Evolutionary conservation across 2,329 filamentous ascomycete genomes (phyloP).

Genomic region (Aspergillus latus): DNA sequence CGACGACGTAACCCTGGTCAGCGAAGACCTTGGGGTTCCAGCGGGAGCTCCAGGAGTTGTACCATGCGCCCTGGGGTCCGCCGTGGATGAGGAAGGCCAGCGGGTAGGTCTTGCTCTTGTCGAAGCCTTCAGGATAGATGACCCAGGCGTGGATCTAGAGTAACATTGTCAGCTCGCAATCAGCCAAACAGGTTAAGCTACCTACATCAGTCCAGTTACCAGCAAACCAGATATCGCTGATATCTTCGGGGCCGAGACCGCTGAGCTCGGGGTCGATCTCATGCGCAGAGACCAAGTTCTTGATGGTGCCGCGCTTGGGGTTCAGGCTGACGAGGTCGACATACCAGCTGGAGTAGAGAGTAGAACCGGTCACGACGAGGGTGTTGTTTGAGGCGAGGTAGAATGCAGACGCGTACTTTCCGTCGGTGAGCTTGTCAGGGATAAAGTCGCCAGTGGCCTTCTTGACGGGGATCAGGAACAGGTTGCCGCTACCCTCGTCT

Average conservation of each 20-base stretch:
- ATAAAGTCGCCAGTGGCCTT: slow-evolving; percentile 33
- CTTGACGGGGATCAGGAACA: slow-evolving; percentile 37
- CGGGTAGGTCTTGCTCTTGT: slow-evolving; percentile 71
- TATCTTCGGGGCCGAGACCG: slow-evolving; percentile 34
- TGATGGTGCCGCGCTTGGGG: slow-evolving; percentile 22
- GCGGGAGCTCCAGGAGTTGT: slow-evolving; percentile 72
- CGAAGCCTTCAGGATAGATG: slow-evolving; percentile 57
- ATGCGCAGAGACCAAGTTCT: slow-evolving; percentile 38
- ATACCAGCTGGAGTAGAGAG: slow-evolving; percentile 39
- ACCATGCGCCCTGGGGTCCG: slow-evolving; percentile 76
- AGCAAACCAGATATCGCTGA: slow-evolving; percentile 40
- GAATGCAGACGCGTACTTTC: slow-evolving; percentile 32
- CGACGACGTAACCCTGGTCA: slow-evolving; percentile 81
- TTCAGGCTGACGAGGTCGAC: slow-evolving; percentile 36
- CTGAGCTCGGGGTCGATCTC: slow-evolving; percentile 40
- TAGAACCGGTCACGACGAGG: slow-evolving; percentile 34
- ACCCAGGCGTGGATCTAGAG: slow-evolving; percentile 41
- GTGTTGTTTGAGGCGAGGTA: slow-evolving; percentile 32
- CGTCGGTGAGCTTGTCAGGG: slow-evolving; percentile 39
- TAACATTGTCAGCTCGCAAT: not conserved
- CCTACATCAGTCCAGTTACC: slow-evolving; percentile 40
- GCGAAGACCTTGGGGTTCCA: slow-evolving; percentile 88
- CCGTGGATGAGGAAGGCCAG: slow-evolving; percentile 79
- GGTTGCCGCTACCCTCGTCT: slow-evolving; percentile 58
- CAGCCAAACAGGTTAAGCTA: not conserved